Percentiles rank a stretch among this genome's conserved stretches.
These are phyloP conservation scores for Penicillium sp. DNA, from an alignment of 2,329 filamentous ascomycete species.

Conservation along the genomic window DNA sequence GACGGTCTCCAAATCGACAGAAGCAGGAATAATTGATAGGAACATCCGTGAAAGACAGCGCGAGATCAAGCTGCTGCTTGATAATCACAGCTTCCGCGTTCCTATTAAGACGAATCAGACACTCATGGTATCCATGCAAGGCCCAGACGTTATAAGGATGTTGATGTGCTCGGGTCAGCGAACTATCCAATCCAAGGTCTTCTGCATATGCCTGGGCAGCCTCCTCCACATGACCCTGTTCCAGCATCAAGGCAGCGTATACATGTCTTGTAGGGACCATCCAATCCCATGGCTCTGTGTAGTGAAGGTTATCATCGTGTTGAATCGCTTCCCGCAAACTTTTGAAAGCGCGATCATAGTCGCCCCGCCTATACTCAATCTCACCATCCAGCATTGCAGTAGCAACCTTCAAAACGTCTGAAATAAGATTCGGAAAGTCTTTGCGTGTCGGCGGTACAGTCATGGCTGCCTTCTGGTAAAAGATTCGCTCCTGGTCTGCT, in stretches of 20 bases:
- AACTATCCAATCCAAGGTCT: conserved; percentile 62
- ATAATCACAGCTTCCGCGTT: conserved; percentile 52
- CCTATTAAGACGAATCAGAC: conserved; percentile 59
- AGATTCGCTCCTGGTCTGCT: conserved; percentile 55
- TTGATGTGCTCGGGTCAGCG: conserved; percentile 63
- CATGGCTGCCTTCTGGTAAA: conserved; percentile 57
- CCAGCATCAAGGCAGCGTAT: conserved; percentile 68
- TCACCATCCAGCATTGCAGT: conserved; percentile 72
- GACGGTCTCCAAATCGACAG: background rate
- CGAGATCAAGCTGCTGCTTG: conserved; percentile 54
- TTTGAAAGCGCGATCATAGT: conserved; percentile 62
- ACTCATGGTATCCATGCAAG: conserved; percentile 73
- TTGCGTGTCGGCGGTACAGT: conserved; percentile 63
- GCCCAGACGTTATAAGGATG: conserved; percentile 77
- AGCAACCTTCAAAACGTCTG: conserved; percentile 66
- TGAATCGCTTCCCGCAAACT: conserved; percentile 61
- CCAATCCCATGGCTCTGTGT: conserved; percentile 77
- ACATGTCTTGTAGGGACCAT: conserved; percentile 75
- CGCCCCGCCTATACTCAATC: conserved; percentile 67
- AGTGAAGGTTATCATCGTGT: conserved; percentile 66
- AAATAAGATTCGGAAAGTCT: conserved; percentile 68
- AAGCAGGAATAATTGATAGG: background rate
- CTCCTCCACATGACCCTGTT: conserved; percentile 62
- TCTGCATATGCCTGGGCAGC: conserved; percentile 62
- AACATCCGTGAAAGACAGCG: conserved; percentile 33